Evolutionary conservation across 108 stramenopile genomes (phyloP), one percentile per base, ranked within the genome.

Genomic region (Cyclotella baltica): DNA sequence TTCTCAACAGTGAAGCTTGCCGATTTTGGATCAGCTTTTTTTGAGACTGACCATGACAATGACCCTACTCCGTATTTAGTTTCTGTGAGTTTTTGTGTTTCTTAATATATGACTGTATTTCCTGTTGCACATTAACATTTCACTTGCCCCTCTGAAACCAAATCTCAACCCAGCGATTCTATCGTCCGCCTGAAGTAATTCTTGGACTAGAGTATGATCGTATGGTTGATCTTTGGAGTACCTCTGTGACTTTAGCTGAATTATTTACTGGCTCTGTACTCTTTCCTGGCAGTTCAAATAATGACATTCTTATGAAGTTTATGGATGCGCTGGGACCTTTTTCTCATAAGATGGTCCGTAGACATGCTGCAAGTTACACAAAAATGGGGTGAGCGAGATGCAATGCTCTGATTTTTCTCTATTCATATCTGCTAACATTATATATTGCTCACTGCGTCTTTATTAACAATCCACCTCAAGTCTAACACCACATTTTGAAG

Each of bases 161-260:
- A 4, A 5, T 27, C 25, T 3, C 11, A n/a, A 10, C 1, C 31
- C 15, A 61, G 59, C 86, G 98, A 25, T 99, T 97, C 73, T 99
- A 99, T 74, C 93, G 99, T 33, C 96, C 98, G 0, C 99, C 99
- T 0, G 99, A 99, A 84, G 92, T 99, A n/a, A 97, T 99, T 23
- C 85, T 99, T 70, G 99, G 99, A 15, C 70, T 98, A 34, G 72
- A 89, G 48, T 97, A 98, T 65, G 94, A 97, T 77, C 78, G 86
- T 47, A 88, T 92, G 22, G 88, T 99, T 31, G 99, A 99, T 77
- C 63, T 99, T 13, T 99, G 98, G 98, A 87, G 89, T 65, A 77
- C 98, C 4, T 96, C 92, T 0, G 92, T 90, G 8, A 97, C 96
- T 9, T 83, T 98, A 19, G 97, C 88, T 18, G 99, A 99, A 83